phyloP scores from a whole-genome alignment of 2,329 filamentous ascomycete species.

The Fusarium sp. region DNA sequence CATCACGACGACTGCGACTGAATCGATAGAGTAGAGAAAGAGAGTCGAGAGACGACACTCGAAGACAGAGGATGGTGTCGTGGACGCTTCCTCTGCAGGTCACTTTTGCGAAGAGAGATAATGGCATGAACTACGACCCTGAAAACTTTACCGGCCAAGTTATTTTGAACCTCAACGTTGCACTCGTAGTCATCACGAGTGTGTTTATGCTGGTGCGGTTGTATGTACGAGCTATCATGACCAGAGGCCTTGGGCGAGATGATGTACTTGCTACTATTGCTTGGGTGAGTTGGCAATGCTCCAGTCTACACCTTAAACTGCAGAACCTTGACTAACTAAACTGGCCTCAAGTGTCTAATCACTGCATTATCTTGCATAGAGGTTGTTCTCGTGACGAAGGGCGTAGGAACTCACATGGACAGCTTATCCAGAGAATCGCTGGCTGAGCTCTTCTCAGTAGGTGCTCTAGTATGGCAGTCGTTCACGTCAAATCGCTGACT shows the following conservation, averaged over 20 bases:
- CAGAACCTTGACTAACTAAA: conserved; percentile 1
- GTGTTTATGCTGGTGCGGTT: conserved; percentile 34
- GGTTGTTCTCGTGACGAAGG: conserved; percentile 27
- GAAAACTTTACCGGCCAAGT: conserved; percentile 10
- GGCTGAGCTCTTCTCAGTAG: conserved; percentile 34
- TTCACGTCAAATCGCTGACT: not conserved
- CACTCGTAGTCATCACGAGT: conserved; percentile 34
- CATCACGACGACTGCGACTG: conserved; percentile 25
- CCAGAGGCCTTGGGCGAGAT: conserved; percentile 36
- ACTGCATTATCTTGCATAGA: conserved; percentile 31
- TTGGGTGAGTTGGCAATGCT: conserved; percentile 25
- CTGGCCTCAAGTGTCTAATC: conserved; percentile 18
- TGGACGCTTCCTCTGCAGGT: not conserved
- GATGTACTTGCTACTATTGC: conserved; percentile 37
- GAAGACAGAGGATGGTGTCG: conserved; percentile 12
- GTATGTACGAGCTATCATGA: conserved; percentile 36
- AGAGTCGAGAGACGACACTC: not conserved
- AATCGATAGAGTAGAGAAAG: conserved; percentile 2
- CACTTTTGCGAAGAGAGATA: not conserved
- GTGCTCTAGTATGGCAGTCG: not conserved
- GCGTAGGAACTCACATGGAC: conserved; percentile 31
- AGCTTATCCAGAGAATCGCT: conserved; percentile 22
- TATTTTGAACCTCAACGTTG: conserved; percentile 36
- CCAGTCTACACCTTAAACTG: not conserved
- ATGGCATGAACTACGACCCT: not conserved